Conservation (phyloP, 1,284 basidiomycete genomes). For the Apiotrichum porosum region DNA sequence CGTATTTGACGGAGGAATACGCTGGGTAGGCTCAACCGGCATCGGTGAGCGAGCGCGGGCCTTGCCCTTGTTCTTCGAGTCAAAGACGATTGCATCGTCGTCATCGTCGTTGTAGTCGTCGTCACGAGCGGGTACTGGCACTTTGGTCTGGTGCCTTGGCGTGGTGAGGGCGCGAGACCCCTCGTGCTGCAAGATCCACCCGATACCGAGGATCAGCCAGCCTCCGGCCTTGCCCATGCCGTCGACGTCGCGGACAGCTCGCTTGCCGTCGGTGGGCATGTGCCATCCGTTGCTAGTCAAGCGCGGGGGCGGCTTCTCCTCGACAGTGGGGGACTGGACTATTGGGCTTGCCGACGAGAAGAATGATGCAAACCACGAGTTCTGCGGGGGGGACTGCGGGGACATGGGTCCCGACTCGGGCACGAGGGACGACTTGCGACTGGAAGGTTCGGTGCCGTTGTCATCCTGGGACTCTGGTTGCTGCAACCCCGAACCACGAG, state of each 20-base stretch:
- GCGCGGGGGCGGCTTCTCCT: neutral
- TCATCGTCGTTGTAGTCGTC: slow-evolving; percentile 2
- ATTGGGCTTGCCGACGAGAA: slow-evolving; percentile 10
- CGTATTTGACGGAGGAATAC: neutral
- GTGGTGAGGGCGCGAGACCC: neutral
- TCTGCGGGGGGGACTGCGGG: slow-evolving; percentile 5
- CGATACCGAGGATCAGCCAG: slow-evolving; percentile 41
- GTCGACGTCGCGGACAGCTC: slow-evolving; percentile 37
- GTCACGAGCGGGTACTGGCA: too few species aligned
- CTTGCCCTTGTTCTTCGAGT: slow-evolving; percentile 13
- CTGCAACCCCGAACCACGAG: slow-evolving; percentile 27
- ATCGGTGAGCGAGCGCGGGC: neutral
- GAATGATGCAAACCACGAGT: slow-evolving; percentile 16
- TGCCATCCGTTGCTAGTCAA: slow-evolving; percentile 28
- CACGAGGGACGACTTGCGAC: neutral
- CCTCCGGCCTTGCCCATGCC: slow-evolving; percentile 41
- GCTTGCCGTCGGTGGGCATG: slow-evolving; percentile 38
- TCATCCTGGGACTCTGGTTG: slow-evolving; percentile 15
- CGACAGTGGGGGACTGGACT: neutral
- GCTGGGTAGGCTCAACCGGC: too few species aligned
- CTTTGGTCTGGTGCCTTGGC: too few species aligned
- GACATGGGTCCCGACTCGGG: neutral
- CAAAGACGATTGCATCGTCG: slow-evolving; percentile 16
- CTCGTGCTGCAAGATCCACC: slow-evolving; percentile 34
- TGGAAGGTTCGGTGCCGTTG: neutral